Evolutionary conservation across 495 filamentous ascomycete genomes (phyloP).

Genomic region (Pyronema domesticum): DNA sequence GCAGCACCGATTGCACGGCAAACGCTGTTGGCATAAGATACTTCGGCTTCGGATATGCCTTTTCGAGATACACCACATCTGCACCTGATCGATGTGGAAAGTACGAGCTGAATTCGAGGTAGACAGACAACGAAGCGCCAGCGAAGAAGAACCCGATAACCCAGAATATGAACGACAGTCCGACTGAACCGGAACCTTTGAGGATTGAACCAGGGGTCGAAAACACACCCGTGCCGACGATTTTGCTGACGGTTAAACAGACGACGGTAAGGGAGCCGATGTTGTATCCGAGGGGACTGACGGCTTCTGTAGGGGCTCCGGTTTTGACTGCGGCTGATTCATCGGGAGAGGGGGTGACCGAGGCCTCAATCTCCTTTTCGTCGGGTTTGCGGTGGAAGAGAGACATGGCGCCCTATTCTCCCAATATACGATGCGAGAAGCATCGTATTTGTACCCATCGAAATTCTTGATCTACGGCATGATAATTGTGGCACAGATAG

Average conservation of each 20-base stretch:
- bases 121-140: constrained; percentile 31
- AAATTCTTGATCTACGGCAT: no score
- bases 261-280: not conserved
- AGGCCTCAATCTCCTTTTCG: no score
- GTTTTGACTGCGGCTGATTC: no score
- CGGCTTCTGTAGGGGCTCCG: no score
- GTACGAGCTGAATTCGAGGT: not conserved
- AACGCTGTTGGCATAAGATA: not conserved
- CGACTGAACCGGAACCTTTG: constrained; percentile 30
- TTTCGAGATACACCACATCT: constrained; percentile 17
- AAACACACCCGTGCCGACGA: constrained; percentile 38
- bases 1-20: not conserved
- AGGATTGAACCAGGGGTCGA: constrained; percentile 27
- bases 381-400: no score
- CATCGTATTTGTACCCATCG: no score
- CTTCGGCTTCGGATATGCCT: not conserved
- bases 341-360: no score
- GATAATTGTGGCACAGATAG: no score
- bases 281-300: no score
- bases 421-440: no score
- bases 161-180: constrained; percentile 38
- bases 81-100: not conserved
- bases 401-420: no score
- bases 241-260: constrained; percentile 36
- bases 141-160: constrained; percentile 29